A percentile compares a stretch with the other conserved stretches of the same genome.
Evolutionary conservation across 2,329 filamentous ascomycete genomes (phyloP).

Genomic region (Xylariaceae sp.): DNA sequence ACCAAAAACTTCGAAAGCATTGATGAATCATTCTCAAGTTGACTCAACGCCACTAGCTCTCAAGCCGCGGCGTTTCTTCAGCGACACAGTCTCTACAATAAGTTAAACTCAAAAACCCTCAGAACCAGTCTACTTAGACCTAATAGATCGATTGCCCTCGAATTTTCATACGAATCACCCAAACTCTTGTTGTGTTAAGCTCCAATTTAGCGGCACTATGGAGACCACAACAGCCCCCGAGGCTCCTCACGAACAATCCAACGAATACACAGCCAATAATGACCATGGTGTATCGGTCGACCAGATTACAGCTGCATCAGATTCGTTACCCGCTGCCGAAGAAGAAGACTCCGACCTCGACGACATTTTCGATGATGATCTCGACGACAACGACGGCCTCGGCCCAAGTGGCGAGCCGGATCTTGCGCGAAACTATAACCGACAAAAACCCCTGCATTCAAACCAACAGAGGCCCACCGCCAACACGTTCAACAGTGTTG

Average conservation of each 20-base stretch:
- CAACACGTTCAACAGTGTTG: slow-evolving; percentile 79
- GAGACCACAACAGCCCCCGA: slow-evolving; percentile 39
- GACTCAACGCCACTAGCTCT: too few relatives aligned
- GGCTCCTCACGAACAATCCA: slow-evolving; percentile 53
- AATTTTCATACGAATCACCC: background rate
- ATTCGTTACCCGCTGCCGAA: slow-evolving; percentile 22
- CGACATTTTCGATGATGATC: slow-evolving; percentile 51
- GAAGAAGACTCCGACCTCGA: slow-evolving; percentile 46
- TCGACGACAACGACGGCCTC: slow-evolving; percentile 53
- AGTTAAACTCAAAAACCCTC: too few relatives aligned
- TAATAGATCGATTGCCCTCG: too few relatives aligned
- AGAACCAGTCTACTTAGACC: too few relatives aligned
- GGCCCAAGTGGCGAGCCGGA: slow-evolving; percentile 64
- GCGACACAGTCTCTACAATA: too few relatives aligned
- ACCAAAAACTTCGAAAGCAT: too few relatives aligned
- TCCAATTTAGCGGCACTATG: slow-evolving; percentile 21
- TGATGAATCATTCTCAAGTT: slow-evolving; percentile 7
- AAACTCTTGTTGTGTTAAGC: background rate
- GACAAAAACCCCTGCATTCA: slow-evolving; percentile 73
- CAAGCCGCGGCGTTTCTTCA: too few relatives aligned
- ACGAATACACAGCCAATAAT: slow-evolving; percentile 50
- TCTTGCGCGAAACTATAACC: slow-evolving; percentile 86
- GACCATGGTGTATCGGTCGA: slow-evolving; percentile 50
- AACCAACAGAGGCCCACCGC: slow-evolving; percentile 80
- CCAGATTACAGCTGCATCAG: slow-evolving; percentile 28